Percentiles rank a stretch among this genome's conserved stretches.
phyloP scores from a whole-genome alignment of 73 alveolate species.

The Uronychia setigera region DNA sequence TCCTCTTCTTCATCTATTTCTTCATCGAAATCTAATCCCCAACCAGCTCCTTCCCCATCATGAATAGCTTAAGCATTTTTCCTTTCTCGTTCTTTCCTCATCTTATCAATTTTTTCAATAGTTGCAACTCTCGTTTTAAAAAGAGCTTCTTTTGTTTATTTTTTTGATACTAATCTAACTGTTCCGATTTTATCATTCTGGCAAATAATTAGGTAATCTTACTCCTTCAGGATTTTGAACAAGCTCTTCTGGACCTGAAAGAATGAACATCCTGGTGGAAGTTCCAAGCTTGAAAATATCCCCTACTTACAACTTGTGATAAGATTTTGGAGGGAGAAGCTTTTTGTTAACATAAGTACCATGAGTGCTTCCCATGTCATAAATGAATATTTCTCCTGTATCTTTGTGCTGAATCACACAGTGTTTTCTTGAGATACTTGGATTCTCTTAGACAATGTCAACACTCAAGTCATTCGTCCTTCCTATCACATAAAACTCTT shows the following conservation, averaged over 20 bases:
- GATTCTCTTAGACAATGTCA: slow-evolving; percentile 75
- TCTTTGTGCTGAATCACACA: slow-evolving; percentile 74
- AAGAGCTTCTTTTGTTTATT: slow-evolving; percentile 17
- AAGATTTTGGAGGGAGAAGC: slow-evolving; percentile 53
- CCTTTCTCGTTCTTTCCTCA: slow-evolving; percentile 22
- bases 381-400: slow-evolving; percentile 71
- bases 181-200: slow-evolving; percentile 4
- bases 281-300: slow-evolving; percentile 70
- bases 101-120: slow-evolving; percentile 14
- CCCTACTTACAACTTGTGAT: slow-evolving; percentile 59
- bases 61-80: neutral
- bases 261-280: slow-evolving; percentile 44
- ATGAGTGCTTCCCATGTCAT: slow-evolving; percentile 80
- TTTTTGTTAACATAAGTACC: slow-evolving; percentile 76
- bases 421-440: slow-evolving; percentile 74
- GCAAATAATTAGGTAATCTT: neutral
- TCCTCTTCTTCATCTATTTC: slow-evolving; percentile 28
- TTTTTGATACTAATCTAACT: slow-evolving; percentile 19
- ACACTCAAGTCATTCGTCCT: slow-evolving; percentile 21
- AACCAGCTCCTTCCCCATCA: slow-evolving; percentile 41
- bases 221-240: slow-evolving; percentile 20
- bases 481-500: slow-evolving; percentile 54
- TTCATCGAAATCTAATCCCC: slow-evolving; percentile 41
- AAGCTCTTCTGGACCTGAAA: slow-evolving; percentile 38
- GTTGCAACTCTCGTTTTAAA: slow-evolving; percentile 30